These are phyloP conservation scores for Clavispora fructus DNA, from an alignment of 805 yeast species.

Conservation along the genomic window DNA sequence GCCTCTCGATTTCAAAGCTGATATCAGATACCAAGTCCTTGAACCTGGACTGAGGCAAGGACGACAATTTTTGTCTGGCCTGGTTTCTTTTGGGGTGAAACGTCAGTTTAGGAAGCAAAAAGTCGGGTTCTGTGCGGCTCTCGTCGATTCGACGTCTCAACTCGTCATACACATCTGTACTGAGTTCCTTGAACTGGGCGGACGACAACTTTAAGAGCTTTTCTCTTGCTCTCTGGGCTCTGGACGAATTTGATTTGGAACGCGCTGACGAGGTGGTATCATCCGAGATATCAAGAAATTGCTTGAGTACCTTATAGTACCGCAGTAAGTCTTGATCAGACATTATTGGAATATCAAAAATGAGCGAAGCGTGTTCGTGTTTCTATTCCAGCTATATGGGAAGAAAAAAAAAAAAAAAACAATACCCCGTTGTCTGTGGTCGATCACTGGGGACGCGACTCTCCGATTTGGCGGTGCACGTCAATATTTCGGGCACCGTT, in stretches of 20 bases:
- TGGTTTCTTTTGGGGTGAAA: slow-evolving; percentile 94
- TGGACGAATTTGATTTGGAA: slow-evolving; percentile 37
- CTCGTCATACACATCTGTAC: slow-evolving; percentile 95
- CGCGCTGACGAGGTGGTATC: slow-evolving; percentile 34
- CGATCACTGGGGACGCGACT: background rate
- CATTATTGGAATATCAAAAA: slow-evolving; percentile 4
- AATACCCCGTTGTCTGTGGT: background rate
- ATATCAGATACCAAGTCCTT: slow-evolving; percentile 89
- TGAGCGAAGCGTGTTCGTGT: background rate
- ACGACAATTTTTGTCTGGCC: slow-evolving; percentile 87
- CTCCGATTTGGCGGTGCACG: slow-evolving; percentile 1
- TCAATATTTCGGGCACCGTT: background rate
- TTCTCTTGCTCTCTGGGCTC: slow-evolving; percentile 80
- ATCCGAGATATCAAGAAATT: slow-evolving; percentile 46
- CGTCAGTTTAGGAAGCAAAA: slow-evolving; percentile 59
- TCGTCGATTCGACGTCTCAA: slow-evolving; percentile 70
- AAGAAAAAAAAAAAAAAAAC: background rate
- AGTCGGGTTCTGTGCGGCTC: slow-evolving; percentile 53
- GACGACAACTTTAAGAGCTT: slow-evolving; percentile 75
- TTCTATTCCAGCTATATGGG: background rate
- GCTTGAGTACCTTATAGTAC: slow-evolving; percentile 47
- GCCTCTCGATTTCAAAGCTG: slow-evolving; percentile 75
- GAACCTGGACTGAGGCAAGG: slow-evolving; percentile 76
- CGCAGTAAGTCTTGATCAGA: slow-evolving; percentile 29
- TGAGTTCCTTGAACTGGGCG: slow-evolving; percentile 81